Conservation (phyloP, 2,329 filamentous ascomycete genomes). For the Ascochyta clinopodiicola region DNA sequence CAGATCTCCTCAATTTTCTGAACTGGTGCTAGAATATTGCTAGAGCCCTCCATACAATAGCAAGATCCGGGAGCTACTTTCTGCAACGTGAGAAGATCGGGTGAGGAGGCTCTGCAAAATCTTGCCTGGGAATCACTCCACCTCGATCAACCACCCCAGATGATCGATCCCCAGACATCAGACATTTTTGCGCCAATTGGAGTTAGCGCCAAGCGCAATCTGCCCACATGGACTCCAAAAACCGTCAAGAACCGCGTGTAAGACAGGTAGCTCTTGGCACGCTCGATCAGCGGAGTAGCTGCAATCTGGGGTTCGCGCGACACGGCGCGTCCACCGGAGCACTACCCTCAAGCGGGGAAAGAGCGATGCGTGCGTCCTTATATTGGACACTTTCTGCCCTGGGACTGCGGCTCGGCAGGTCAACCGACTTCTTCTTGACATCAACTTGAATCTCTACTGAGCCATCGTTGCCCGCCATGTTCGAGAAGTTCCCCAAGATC, state of each 20-base stretch:
- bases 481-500: constrained; percentile 55
- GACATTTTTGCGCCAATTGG: constrained; percentile 6
- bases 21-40: too few relatives aligned
- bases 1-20: too few relatives aligned
- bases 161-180: neutral
- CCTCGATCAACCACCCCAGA: constrained; percentile 2
- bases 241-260: neutral
- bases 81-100: neutral
- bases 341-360: constrained; percentile 4
- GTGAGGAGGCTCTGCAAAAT: neutral
- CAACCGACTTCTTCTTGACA: constrained; percentile 6
- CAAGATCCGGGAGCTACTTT: too few relatives aligned
- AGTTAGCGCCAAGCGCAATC: neutral
- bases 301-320: neutral
- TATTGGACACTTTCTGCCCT: neutral
- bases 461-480: constrained; percentile 25
- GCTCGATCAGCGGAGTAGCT: neutral
- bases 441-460: constrained; percentile 12
- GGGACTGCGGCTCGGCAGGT: neutral
- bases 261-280: neutral
- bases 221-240: neutral
- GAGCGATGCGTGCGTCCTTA: constrained; percentile 5
- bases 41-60: too few relatives aligned
- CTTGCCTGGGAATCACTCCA: neutral
- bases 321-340: constrained; percentile 1